Evolutionary conservation across 2,329 filamentous ascomycete species (phyloP), one percentile per base, ranked within the genome.

Genomic region (Penicillium sp.): DNA sequence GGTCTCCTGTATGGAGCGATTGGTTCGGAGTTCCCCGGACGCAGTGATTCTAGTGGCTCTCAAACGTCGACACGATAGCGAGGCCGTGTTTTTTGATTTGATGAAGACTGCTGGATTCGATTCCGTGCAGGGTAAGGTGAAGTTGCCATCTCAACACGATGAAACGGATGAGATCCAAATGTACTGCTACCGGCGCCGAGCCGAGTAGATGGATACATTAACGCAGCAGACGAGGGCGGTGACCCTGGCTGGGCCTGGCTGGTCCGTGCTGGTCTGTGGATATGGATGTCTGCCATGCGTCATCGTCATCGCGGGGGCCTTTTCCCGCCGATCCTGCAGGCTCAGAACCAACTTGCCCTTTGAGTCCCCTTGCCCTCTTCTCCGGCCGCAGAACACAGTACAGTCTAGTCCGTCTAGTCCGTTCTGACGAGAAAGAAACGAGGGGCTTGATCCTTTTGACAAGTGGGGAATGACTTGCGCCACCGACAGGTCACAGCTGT

Each of bases 41-140:
- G 77, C 79, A 0, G 63, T 82, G 23, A 70, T 87, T 19, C 71
- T 87, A 14, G 76, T 90, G 23, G 84, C 86, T 1, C 83, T 87
- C 72, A 91, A 91, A 70, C 80, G 83, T 54, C 79, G 87, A 28
- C 87, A 90, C 69, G 79, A 83, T 3, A 87, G 83, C 59, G 87
- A 91, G 67, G 75, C 79, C 6, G 72, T 84, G 2, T 90, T 90
- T 71, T 89, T 89, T 67, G 79, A 84, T 4, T 71, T 88, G 39
- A 86, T 87, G 77, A 56, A 66, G 33, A 62, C 71, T 36, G 69
- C 71, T 24, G 66, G 65, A 6, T 72, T 81, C 58, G 48, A 55
- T 4, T 60, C 65, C 40, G 46, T 69, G 42, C 71, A 71, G 42
- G 58, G 66, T 18, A 62, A 48, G n/a, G 66, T 76, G 33, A 55